These are phyloP conservation scores for Sordaria brevicollis DNA, from an alignment of 495 filamentous ascomycete species.

Conservation along the genomic window DNA sequence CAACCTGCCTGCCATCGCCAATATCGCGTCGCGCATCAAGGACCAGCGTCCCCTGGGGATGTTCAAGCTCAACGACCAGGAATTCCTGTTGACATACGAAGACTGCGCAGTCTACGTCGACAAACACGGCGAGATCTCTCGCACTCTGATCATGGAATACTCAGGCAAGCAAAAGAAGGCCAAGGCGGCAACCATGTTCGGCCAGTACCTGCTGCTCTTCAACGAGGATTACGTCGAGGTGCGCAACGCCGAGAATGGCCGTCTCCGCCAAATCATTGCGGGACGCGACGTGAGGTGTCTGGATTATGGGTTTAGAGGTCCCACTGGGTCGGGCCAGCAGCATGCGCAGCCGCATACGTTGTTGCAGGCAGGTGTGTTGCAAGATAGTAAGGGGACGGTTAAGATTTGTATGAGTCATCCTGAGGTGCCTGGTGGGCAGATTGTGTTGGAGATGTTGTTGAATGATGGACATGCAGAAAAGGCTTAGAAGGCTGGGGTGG, in stretches of 20 bases:
- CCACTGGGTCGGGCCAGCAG: conserved; percentile 28
- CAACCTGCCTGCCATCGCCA: conserved; percentile 58
- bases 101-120: conserved; percentile 97
- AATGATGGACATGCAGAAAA: conserved; percentile 90
- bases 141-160: conserved; percentile 93
- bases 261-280: conserved; percentile 85
- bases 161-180: conserved; percentile 82
- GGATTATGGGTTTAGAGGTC: conserved; percentile 66
- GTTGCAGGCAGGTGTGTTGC: background rate
- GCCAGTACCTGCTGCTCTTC: conserved; percentile 71
- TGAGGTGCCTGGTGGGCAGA: conserved; percentile 65
- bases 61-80: conserved; percentile 87
- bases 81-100: conserved; percentile 89
- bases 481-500: conserved; percentile 3
- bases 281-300: conserved; percentile 79
- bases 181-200: conserved; percentile 61
- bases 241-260: conserved; percentile 89
- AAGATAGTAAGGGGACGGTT: conserved; percentile 51
- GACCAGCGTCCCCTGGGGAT: conserved; percentile 83
- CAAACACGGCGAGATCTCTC: conserved; percentile 90
- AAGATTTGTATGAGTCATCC: conserved; percentile 97
- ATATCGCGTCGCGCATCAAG: conserved; percentile 70
- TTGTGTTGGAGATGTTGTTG: conserved; percentile 84
- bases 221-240: conserved; percentile 90
- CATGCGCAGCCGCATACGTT: conserved; percentile 1